These are phyloP conservation scores for Fagus sylvatica DNA, from an alignment of 306 rosid species.

Conservation along the genomic window DNA sequence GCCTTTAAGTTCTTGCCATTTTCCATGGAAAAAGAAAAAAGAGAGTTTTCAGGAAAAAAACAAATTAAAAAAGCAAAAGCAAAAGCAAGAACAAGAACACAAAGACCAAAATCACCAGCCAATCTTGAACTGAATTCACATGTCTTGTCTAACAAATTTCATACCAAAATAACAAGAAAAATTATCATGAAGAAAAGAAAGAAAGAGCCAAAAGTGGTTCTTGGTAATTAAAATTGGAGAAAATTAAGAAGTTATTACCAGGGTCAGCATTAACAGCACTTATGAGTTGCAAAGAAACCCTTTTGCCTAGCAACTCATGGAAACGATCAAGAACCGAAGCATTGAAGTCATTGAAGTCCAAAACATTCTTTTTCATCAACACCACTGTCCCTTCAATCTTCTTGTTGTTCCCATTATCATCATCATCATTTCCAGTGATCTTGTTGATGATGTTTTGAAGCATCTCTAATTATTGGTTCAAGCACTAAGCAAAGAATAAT, in stretches of 20 bases:
- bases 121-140: no score
- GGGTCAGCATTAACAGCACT: conserved; percentile 48
- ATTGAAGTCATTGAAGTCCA: conserved; percentile 65
- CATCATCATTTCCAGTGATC: no score
- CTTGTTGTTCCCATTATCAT: not conserved
- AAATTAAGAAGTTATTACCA: conserved; percentile 25
- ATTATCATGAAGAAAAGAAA: not conserved
- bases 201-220: not conserved
- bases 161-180: not conserved
- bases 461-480: no score
- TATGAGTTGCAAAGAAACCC: conserved; percentile 58
- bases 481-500: no score
- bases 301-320: conserved; percentile 58
- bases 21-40: no score
- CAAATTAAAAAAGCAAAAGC: no score
- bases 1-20: no score
- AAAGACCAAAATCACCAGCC: no score
- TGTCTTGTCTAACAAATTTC: no score
- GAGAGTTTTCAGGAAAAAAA: no score
- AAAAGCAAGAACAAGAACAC: no score
- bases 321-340: conserved; percentile 55
- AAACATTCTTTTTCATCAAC: conserved; percentile 71
- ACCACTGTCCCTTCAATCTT: conserved; percentile 60
- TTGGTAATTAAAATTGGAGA: not conserved
- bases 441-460: no score